Evolutionary conservation across 768 basidiomycete genomes (phyloP), one percentile per base, ranked within the genome.

Genomic region (Lyophyllum atratum): DNA sequence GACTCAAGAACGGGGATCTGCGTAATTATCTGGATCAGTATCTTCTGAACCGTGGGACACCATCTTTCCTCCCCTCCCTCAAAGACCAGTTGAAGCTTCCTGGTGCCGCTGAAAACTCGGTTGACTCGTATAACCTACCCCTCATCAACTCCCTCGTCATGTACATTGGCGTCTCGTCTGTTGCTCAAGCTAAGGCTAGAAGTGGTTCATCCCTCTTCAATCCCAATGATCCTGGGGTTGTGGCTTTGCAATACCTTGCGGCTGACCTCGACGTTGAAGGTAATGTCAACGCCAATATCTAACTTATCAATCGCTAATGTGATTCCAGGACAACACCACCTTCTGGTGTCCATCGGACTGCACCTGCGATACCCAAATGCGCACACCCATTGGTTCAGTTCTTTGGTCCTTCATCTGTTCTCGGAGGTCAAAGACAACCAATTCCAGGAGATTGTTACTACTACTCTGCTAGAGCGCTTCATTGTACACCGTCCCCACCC

Each of bases 381-480:
- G 10, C 97, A 99, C 80, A 99, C 96, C 49, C 90, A 93, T 72
- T 99, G 95, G 94, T 98, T 96, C 81, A 92, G 90, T 70, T 90
- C 88, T 44, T 81, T 98, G 61, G 77, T 98, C 52, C 83, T 98
- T 51, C 85, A 94, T 70, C 83, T 96, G 43, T 98, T 98, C 77
- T 66, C 79, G 49, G 90, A 94, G 67, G 82, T 90, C 59, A 84
- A 86, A 66, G 85, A 85, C 58, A 90, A 90, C 55, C 83, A 81
- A 43, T 88, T 91, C 78, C 81, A 84, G 65, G 92, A 95, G 69
- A 83, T 93, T 61, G 82, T 90, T 76, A 90, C 94, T 51, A 90
- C 89, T 60, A 92, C 97, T 34, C 83, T 99, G 33, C 79, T 98
- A 64, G 96, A 98, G 69, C 86, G 95, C 33, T 92, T 97, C 75